phyloP scores from a whole-genome alignment of 176 grass and related monocot species.

The Pharus latifolius region DNA sequence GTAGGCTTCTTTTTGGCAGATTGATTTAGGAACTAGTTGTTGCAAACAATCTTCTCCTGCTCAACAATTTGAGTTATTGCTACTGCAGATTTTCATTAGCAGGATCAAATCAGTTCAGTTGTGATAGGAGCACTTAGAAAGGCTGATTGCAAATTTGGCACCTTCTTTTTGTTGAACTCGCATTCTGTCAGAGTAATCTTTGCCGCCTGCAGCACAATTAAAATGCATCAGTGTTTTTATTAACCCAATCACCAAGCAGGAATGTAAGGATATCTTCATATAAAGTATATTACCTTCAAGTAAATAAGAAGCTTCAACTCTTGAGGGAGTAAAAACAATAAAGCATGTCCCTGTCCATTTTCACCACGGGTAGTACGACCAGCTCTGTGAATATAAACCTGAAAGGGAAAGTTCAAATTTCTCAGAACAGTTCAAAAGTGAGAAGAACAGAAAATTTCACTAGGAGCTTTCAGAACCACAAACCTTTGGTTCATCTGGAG shows the following conservation, averaged over 20 bases:
- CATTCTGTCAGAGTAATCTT: conserved; percentile 90
- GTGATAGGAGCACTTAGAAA: conserved; percentile 41
- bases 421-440: neutral
- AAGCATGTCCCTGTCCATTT: conserved; percentile 66
- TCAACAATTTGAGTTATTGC: conserved; percentile 17
- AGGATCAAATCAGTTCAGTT: neutral
- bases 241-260: too few relatives aligned
- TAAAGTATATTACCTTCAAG: conserved; percentile 45
- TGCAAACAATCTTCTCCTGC: conserved; percentile 75
- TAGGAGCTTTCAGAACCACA: neutral
- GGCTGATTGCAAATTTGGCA: conserved; percentile 87
- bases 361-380: conserved; percentile 93
- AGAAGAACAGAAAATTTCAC: neutral
- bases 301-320: conserved; percentile 84
- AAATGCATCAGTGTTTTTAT: too few relatives aligned
- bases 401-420: conserved; percentile 24
- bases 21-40: conserved; percentile 81
- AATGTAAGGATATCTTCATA: neutral
- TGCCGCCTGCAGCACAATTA: conserved; percentile 77
- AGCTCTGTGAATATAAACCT: conserved; percentile 98
- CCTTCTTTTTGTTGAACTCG: conserved; percentile 68
- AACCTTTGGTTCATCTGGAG: conserved; percentile 97
- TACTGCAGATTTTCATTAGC: neutral
- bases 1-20: conserved; percentile 96
- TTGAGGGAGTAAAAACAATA: conserved; percentile 84